Conservation (phyloP, 2,329 filamentous ascomycete species). For the Chaetomiaceae sp. region DNA sequence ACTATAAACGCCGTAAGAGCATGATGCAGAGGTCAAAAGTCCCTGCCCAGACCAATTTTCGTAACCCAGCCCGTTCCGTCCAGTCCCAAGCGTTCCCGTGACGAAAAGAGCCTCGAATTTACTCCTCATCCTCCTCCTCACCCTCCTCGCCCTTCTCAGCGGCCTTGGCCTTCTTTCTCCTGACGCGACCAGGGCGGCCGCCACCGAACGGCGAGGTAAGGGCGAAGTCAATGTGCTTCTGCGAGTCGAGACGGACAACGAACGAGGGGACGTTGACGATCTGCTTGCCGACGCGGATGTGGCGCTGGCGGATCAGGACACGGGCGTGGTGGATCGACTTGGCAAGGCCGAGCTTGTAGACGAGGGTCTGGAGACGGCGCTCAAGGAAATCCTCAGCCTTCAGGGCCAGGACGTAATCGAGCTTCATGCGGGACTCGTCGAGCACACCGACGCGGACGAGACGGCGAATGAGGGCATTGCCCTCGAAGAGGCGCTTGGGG, state of each 20-base stretch:
- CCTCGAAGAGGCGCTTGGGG: conserved; percentile 99
- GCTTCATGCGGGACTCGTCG: conserved; percentile 99
- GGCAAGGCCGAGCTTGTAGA: conserved; percentile 99
- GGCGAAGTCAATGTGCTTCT: conserved; percentile 99
- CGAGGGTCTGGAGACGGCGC: conserved; percentile 98
- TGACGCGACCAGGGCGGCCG: conserved; percentile 93
- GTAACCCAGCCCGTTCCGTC: conserved; percentile 25
- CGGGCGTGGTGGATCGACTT: conserved; percentile 99
- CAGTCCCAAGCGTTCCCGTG: conserved; percentile 22
- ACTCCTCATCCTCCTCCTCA: conserved; percentile 81
- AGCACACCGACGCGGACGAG: conserved; percentile 99
- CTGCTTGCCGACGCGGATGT: conserved; percentile 99
- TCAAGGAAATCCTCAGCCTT: conserved; percentile 99
- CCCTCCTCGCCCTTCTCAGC: conserved; percentile 79
- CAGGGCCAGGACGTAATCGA: conserved; percentile 99
- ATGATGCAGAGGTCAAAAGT: conserved; percentile 25
- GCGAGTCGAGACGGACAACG: conserved; percentile 98
- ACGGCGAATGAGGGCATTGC: conserved; percentile 99
- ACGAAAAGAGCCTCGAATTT: conserved; percentile 34
- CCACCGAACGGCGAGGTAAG: conserved; percentile 97
- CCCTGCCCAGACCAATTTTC: conserved; percentile 26
- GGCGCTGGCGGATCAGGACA: conserved; percentile 98
- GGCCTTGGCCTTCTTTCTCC: conserved; percentile 99
- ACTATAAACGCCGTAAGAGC: conserved; percentile 28
- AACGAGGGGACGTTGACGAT: conserved; percentile 99